Evolutionary conservation across 768 basidiomycete genomes (phyloP), one percentile per base, ranked within the genome.

Genomic region (Suillus tomentosus): DNA sequence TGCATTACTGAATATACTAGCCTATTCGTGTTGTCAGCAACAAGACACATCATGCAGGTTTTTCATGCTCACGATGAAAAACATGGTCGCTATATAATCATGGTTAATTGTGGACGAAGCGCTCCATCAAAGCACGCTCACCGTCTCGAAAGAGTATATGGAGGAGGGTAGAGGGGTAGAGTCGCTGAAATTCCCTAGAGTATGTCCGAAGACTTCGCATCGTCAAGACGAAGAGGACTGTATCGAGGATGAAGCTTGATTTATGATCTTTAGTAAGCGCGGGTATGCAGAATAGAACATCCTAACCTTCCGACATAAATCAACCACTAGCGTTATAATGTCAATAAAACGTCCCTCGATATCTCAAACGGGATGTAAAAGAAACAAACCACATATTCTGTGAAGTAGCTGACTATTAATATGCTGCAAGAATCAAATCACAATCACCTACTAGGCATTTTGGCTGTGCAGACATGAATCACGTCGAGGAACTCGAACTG

Each of bases 141-240:
- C 65, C 65, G 15, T 65, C 65, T 58, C 56, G 55, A 50, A 40
- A 19, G n/a, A 65, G 62, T 10, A 40, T 2, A 40, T 60, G 27
- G n/a, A 64, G 31, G 11, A 65, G 62, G 39, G 8, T 3, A 31
- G 65, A 65, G 2, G 48, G 57, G 48, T 64, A 64, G 10, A 51
- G 63, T 13, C 13, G 27, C 17, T 13, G 15, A 17, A 45, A 50
- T 13, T 50, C 45, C 31, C 40, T 36, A 5, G 63, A 59, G 40
- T 65, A 57, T 59, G 19, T 58, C 14, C 48, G 48, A n/a, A 65
- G 62, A 51, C 63, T 63, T 50, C 43, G 31, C 65, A 65, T 65
- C 3, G 63, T 65, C 37, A 64, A 36, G n/a, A 48, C 36, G 36
- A 65, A 65, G 15, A 65, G 34, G 3, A 40, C 14, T 17, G 42